Percentiles rank a stretch among this genome's conserved stretches.
Conservation (phyloP, 1,284 basidiomycete genomes). For the Gymnopus androsaceus region DNA sequence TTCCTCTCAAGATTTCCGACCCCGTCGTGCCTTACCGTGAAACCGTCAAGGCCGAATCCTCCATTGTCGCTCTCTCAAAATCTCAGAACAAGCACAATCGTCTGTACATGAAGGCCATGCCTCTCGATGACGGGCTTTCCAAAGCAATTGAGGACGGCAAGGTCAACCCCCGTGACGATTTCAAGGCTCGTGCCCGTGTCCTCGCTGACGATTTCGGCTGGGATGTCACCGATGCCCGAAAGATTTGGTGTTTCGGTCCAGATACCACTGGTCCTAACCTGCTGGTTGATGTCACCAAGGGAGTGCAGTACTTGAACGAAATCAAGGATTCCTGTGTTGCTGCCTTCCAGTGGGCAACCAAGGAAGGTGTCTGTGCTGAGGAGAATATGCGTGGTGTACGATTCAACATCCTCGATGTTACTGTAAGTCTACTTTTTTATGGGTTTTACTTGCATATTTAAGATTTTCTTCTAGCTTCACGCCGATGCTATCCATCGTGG, state of each 20-base stretch:
- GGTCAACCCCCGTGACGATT: constrained; percentile 93
- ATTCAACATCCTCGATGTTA: constrained; percentile 96
- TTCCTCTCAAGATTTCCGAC: constrained; percentile 98
- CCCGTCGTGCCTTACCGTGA: constrained; percentile 99
- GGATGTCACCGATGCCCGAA: constrained; percentile 99
- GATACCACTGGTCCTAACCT: constrained; percentile 98
- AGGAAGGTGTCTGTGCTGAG: constrained; percentile 96
- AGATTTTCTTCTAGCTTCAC: constrained; percentile 68
- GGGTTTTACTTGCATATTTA: constrained; percentile 14
- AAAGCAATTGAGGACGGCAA: constrained; percentile 90
- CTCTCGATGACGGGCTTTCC: constrained; percentile 92
- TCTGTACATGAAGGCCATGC: constrained; percentile 92
- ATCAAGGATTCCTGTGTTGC: constrained; percentile 99
- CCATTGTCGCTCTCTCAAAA: constrained; percentile 96
- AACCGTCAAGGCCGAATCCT: constrained; percentile 95
- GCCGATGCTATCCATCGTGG: constrained; percentile 99
- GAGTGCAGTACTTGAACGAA: constrained; percentile 97
- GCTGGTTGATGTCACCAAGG: constrained; percentile 98
- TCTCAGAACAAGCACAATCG: constrained; percentile 99
- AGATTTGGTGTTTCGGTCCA: constrained; percentile 99
- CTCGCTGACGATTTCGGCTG: constrained; percentile 97
- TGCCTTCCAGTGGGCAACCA: constrained; percentile 99
- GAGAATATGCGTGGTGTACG: constrained; percentile 99
- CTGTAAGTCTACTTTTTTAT: constrained; percentile 50
- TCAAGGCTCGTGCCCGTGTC: constrained; percentile 93